These are phyloP conservation scores for Alliaria petiolata DNA, from an alignment of 345 rosid species.

Conservation along the genomic window DNA sequence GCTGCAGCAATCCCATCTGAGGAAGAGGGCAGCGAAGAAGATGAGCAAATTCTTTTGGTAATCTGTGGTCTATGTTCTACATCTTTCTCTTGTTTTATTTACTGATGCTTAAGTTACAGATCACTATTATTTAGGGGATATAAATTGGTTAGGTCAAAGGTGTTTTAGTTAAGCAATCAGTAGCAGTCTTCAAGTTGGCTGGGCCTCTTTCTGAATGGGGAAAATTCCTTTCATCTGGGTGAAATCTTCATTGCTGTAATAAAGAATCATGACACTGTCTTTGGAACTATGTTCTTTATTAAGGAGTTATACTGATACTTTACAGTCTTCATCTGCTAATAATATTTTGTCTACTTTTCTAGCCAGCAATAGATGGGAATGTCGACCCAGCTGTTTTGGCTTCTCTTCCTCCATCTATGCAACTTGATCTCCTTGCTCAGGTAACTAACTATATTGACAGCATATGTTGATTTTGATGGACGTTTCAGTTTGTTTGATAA, in stretches of 20 bases:
- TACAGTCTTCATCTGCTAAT: conserved; percentile 14
- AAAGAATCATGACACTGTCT: background rate
- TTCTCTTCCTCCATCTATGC: conserved; percentile 89
- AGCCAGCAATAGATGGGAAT: conserved; percentile 54
- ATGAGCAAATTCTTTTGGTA: conserved; percentile 48
- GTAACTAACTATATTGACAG: conserved; percentile 39
- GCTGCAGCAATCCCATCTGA: conserved; percentile 39
- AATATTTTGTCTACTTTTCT: conserved; percentile 15
- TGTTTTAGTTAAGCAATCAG: background rate
- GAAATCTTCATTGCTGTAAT: background rate
- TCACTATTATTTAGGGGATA: background rate
- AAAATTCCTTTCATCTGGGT: background rate
- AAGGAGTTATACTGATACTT: background rate
- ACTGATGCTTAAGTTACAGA: background rate
- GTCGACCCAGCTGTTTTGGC: conserved; percentile 85
- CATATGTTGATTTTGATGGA: conserved; percentile 18
- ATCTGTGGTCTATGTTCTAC: conserved; percentile 8
- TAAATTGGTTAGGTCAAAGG: background rate
- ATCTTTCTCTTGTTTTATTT: background rate
- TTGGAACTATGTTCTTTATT: background rate
- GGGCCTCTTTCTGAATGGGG: background rate
- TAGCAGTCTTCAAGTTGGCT: background rate
- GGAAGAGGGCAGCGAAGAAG: conserved; percentile 47
- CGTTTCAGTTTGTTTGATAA: conserved; percentile 1
- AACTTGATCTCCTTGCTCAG: conserved; percentile 89